Evolutionary conservation across 345 rosid genomes (phyloP).

Genomic region (Eucalyptus rudis): DNA sequence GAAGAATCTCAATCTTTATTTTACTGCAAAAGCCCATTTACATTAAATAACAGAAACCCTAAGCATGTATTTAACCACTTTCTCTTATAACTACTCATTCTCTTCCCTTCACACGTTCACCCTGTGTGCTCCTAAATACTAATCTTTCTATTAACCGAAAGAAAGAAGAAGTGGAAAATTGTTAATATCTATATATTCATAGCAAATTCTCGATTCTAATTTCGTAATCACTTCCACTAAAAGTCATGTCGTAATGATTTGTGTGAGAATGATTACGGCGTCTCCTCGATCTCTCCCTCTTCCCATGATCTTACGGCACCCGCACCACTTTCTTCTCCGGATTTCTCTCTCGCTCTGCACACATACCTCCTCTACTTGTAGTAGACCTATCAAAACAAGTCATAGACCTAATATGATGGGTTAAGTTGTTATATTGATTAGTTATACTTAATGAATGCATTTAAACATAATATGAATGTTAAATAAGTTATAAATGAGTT

Average conservation of each 20-base stretch:
- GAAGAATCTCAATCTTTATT: not conserved
- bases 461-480: too few species aligned
- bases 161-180: not conserved
- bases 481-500: too few species aligned
- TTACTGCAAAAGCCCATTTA: not conserved
- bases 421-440: too few species aligned
- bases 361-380: too few species aligned
- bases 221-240: not conserved
- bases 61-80: not conserved
- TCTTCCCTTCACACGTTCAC: too few species aligned
- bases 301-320: not conserved
- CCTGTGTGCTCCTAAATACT: not conserved
- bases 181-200: too few species aligned
- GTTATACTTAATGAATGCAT: accelerated
- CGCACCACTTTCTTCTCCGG: not conserved
- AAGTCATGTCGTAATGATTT: not conserved
- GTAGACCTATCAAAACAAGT: accelerated
- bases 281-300: not conserved
- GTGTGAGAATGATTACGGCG: not conserved
- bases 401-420: accelerated
- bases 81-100: too few species aligned
- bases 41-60: not conserved
- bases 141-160: not conserved
- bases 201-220: not conserved
- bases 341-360: accelerated